Evolutionary conservation across 106 monocot species (phyloP).

Genomic region (Acorus gramineus): DNA sequence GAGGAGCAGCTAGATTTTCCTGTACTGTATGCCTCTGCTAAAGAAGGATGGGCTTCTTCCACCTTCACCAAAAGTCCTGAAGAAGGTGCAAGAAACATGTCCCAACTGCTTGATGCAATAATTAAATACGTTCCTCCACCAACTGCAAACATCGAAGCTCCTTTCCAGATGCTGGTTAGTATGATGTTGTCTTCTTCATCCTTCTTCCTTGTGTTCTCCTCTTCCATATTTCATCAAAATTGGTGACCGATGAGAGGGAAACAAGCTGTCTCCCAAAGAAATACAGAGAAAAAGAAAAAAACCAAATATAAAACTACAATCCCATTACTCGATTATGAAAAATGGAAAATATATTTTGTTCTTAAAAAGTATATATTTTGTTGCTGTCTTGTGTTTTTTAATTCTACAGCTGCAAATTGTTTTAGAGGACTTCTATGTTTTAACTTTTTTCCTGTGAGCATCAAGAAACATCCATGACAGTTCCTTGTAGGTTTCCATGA

Average conservation of each 20-base stretch:
- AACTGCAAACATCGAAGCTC: constrained; percentile 54
- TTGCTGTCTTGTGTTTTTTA: not conserved
- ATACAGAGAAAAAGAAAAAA: too few species aligned
- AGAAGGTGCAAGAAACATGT: constrained; percentile 67
- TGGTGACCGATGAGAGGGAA: too few species aligned
- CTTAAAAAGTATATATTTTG: too few species aligned
- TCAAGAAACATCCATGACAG: constrained; percentile 7
- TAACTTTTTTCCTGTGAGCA: not conserved
- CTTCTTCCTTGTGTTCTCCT: too few species aligned
- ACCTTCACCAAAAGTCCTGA: constrained; percentile 74
- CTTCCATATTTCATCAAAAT: too few species aligned
- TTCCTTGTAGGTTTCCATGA: constrained; percentile 89
- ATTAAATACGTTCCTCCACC: constrained; percentile 77
- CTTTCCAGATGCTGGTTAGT: constrained; percentile 96
- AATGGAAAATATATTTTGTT: too few species aligned
- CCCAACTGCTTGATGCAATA: constrained; percentile 78
- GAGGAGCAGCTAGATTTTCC: constrained; percentile 99
- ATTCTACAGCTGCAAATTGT: not conserved
- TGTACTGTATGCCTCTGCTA: constrained; percentile 98
- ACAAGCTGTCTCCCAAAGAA: too few species aligned
- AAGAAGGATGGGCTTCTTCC: constrained; percentile 97
- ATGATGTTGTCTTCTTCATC: not conserved
- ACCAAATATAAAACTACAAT: too few species aligned
- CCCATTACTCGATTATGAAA: too few species aligned
- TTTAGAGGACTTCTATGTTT: not conserved